Evolutionary conservation across 164 flowering plant species (phyloP), one percentile per base, ranked within the genome.

Genomic region (Stephania cephalantha): DNA sequence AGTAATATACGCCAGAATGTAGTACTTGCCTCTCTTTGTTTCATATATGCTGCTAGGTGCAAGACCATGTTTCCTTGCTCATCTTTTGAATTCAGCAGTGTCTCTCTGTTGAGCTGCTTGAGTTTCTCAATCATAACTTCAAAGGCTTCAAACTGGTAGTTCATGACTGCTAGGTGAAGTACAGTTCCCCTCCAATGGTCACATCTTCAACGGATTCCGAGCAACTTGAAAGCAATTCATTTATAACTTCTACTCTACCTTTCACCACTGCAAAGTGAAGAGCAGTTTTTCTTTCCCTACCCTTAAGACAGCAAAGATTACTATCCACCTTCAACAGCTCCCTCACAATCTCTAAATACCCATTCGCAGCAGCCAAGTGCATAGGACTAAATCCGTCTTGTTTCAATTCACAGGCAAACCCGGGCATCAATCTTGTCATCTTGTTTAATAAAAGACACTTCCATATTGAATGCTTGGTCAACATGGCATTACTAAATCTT

Each of bases 381-480:
- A 87, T 25, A 9, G 87, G 82, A 64, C 85, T 82, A 35, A 70
- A 81, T 1, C 85, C 87, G 18, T 85, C 78, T 69, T 76, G 74
- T 53, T 84, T 78, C n/a, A 87, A 13, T 52, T 85, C 80, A n/a
- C 8, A 76, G 20, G 79, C 76, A 9, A 82, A 80, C 8, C 71
- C 81, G 1, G 84, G 83, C 68, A 74, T 82, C 68, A 79, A 71
- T 48, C 68, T 73, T 1, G 81, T 13, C 20, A 84, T 45, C 71
- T 84, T 82, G 22, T 66, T 76, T 0, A 65, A 84, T 74, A 84
- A 25, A 25, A 25, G 25, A 25, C 25, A 25, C 25, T 25, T 25
- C 25, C 25, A 25, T 0, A 25, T 25, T 25, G 25, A 25, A 25
- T 25, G 25, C 0, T 25, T 25, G 25, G 25, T 25, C 25, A 25